Evolutionary conservation across 2,329 filamentous ascomycete species (phyloP).

Genomic region (Bipolaris gigantea): DNA sequence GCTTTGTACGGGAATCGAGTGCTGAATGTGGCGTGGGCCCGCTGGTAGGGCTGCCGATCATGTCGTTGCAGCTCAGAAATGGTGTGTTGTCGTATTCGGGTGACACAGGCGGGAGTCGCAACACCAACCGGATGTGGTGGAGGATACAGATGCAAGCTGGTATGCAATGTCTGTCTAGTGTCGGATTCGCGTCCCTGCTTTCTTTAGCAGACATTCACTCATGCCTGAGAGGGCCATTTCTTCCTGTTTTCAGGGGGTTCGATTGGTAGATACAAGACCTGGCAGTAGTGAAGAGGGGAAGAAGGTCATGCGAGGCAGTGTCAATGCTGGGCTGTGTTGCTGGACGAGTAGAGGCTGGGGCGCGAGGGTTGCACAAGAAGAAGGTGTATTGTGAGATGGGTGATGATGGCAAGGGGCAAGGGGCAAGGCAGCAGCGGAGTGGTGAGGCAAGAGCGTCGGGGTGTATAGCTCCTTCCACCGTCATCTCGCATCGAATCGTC

Average conservation of each 20-base stretch:
- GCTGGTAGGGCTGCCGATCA: slow-evolving; percentile 29
- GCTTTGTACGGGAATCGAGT: slow-evolving; percentile 38
- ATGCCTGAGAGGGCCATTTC: slow-evolving; percentile 35
- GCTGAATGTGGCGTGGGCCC: slow-evolving; percentile 30
- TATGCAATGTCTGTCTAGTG: slow-evolving; percentile 24
- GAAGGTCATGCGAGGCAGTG: slow-evolving; percentile 46
- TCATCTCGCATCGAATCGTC: neutral
- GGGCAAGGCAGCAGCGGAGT: neutral
- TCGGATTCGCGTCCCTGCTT: slow-evolving; percentile 36
- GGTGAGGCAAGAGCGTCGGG: slow-evolving; percentile 6
- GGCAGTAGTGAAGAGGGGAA: slow-evolving; percentile 40
- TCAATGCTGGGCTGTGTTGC: slow-evolving; percentile 43
- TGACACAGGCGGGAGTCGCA: slow-evolving; percentile 14
- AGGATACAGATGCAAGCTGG: slow-evolving; percentile 10
- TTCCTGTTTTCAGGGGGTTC: slow-evolving; percentile 28
- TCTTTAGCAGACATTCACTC: slow-evolving; percentile 40
- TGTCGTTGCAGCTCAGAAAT: slow-evolving; percentile 24
- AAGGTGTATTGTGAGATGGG: slow-evolving; percentile 7
- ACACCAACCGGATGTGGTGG: slow-evolving; percentile 22
- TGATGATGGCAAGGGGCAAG: neutral
- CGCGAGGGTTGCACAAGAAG: slow-evolving; percentile 27
- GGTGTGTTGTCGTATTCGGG: slow-evolving; percentile 17
- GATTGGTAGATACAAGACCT: slow-evolving; percentile 30
- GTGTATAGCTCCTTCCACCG: slow-evolving; percentile 10
- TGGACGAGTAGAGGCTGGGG: slow-evolving; percentile 28